A percentile compares a stretch with the other conserved stretches of the same genome.
Evolutionary conservation across 345 rosid species (phyloP).

Genomic region (Turnera subulata): DNA sequence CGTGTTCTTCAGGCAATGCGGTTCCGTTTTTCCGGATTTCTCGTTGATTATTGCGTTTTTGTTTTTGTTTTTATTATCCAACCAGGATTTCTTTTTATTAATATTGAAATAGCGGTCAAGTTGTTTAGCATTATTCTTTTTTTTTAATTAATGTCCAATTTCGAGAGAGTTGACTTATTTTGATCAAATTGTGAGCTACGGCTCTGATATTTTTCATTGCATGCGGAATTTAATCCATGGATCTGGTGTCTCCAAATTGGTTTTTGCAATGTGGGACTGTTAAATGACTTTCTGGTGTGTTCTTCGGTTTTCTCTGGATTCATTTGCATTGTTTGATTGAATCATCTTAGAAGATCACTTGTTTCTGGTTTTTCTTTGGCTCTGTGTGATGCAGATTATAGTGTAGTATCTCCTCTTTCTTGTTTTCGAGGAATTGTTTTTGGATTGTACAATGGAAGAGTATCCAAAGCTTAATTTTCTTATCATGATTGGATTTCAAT

Average conservation of each 20-base stretch:
- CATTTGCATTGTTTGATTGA: not conserved
- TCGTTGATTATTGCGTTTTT: not conserved
- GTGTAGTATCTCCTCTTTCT: too few relatives aligned
- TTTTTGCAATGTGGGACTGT: slow-evolving; percentile 11
- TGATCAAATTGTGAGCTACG: not conserved
- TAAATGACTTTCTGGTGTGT: slow-evolving; percentile 1
- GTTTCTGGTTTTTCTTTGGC: too few relatives aligned
- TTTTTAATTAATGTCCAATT: not conserved
- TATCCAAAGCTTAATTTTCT: too few relatives aligned
- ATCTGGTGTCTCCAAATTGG: slow-evolving; percentile 31
- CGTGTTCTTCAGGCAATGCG: not conserved
- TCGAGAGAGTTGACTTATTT: slow-evolving; percentile 7
- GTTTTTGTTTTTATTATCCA: not conserved
- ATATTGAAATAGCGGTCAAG: too few relatives aligned
- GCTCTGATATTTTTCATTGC: slow-evolving; percentile 24
- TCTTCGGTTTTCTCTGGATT: too few relatives aligned
- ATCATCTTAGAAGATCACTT: not conserved
- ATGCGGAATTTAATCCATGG: slow-evolving; percentile 29
- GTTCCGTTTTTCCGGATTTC: not conserved
- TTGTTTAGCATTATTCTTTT: slow-evolving; percentile 10
- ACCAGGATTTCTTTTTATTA: too few relatives aligned
- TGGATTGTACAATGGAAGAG: too few relatives aligned
- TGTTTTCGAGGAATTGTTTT: too few relatives aligned
- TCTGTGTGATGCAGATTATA: too few relatives aligned
- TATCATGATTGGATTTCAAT: too few relatives aligned